A percentile compares a stretch with the other conserved stretches of the same genome.
Conservation (phyloP, 192 early-diverging fungal genomes). For the Globomyces pollinis-pini region DNA sequence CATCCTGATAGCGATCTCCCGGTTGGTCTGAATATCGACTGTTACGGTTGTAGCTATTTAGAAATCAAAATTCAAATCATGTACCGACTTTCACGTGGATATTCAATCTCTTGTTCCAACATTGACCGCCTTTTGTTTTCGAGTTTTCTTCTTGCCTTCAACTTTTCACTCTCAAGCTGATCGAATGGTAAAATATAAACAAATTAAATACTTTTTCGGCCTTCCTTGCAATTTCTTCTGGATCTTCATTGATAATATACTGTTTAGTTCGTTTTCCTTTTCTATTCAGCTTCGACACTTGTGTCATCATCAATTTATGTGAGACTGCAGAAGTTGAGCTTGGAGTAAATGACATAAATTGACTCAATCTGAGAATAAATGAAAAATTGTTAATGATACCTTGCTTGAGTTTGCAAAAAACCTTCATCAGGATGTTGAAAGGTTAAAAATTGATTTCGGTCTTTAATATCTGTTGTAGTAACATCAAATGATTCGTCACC, state of each 20-base stretch:
- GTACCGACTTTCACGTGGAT: no score
- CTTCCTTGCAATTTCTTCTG: slow-evolving; percentile 53
- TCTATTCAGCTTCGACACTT: slow-evolving; percentile 60
- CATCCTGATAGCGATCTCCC: no score
- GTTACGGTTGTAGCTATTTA: no score
- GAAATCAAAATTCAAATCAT: no score
- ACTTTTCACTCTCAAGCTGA: slow-evolving; percentile 47
- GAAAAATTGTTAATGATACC: no score
- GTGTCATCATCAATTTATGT: slow-evolving; percentile 57
- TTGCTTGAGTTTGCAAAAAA: slow-evolving; percentile 59
- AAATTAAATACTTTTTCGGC: slow-evolving; percentile 43
- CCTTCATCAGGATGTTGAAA: slow-evolving; percentile 43
- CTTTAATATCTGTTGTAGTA: slow-evolving; percentile 34
- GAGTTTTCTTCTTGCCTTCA: slow-evolving; percentile 44
- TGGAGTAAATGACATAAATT: slow-evolving; percentile 61
- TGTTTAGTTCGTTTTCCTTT: slow-evolving; percentile 58
- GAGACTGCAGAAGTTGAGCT: slow-evolving; percentile 45
- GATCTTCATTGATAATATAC: slow-evolving; percentile 58
- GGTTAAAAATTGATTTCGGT: slow-evolving; percentile 56
- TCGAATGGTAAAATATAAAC: no score
- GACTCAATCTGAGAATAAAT: no score
- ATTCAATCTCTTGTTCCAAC: no score
- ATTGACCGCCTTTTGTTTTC: slow-evolving; percentile 35
- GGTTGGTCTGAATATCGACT: no score
- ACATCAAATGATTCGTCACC: slow-evolving; percentile 71